A percentile compares a stretch with the other conserved stretches of the same genome.
phyloP scores from a whole-genome alignment of 768 basidiomycete species.

The Cantharellus cinnabarinus region DNA sequence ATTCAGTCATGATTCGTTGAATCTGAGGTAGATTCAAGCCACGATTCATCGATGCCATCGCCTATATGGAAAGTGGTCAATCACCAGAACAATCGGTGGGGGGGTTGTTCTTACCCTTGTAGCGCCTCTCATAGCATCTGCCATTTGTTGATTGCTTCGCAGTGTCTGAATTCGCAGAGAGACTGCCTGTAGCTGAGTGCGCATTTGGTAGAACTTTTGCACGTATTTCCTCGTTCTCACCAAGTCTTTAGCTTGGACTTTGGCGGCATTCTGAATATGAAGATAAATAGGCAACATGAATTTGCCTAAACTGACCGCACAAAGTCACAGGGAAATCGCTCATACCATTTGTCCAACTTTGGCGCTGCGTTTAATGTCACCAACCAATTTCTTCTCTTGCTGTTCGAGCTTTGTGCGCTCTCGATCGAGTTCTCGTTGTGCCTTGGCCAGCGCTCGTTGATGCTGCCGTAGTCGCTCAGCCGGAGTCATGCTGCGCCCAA shows the following conservation, averaged over 20 bases:
- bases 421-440: slow-evolving; percentile 92
- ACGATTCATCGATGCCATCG: slow-evolving; percentile 96
- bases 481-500: slow-evolving; percentile 84
- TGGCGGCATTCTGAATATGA: slow-evolving; percentile 72
- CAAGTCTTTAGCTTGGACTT: slow-evolving; percentile 98
- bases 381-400: slow-evolving; percentile 89
- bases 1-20: slow-evolving; percentile 92
- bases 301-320: neutral
- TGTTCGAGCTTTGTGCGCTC: slow-evolving; percentile 87
- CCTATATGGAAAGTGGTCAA: slow-evolving; percentile 28
- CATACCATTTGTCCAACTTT: slow-evolving; percentile 82
- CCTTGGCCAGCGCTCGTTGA: slow-evolving; percentile 87
- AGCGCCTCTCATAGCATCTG: slow-evolving; percentile 96
- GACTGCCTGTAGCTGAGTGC: slow-evolving; percentile 93
- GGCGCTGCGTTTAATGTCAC: slow-evolving; percentile 91
- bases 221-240: slow-evolving; percentile 88
- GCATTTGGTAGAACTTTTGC: slow-evolving; percentile 98
- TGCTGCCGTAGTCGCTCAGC: slow-evolving; percentile 94
- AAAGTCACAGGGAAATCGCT: slow-evolving; percentile 3
- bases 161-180: slow-evolving; percentile 88
- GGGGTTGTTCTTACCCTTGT: slow-evolving; percentile 44
- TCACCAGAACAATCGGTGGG: neutral
- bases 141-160: slow-evolving; percentile 97
- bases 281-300: neutral
- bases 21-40: slow-evolving; percentile 89